These are phyloP conservation scores for Glycine tomentella DNA, from an alignment of 306 rosid species.

Conservation along the genomic window DNA sequence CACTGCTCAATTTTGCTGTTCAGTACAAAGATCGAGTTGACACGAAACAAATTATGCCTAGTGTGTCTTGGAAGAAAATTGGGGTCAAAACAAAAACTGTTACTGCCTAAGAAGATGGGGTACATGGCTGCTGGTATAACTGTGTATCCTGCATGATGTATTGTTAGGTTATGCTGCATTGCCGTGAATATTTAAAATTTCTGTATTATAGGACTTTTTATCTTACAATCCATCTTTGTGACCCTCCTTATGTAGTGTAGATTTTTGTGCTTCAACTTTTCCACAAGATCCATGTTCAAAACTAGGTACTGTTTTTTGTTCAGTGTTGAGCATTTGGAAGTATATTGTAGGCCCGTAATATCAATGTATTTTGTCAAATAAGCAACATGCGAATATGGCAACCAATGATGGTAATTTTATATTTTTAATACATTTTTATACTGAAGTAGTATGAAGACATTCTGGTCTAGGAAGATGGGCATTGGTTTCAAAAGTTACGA, in stretches of 20 bases:
- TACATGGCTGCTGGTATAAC: neutral
- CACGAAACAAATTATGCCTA: slow-evolving; percentile 92
- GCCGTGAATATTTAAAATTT: slow-evolving; percentile 12
- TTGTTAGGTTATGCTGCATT: slow-evolving; percentile 41
- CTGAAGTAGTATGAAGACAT: no score
- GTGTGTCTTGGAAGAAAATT: slow-evolving; percentile 85
- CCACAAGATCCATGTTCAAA: slow-evolving; percentile 4
- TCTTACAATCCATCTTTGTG: slow-evolving; percentile 30
- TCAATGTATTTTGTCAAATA: neutral
- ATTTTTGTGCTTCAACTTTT: slow-evolving; percentile 37
- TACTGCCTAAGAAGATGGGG: slow-evolving; percentile 48
- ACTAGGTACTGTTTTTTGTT: neutral
- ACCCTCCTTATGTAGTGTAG: slow-evolving; percentile 37
- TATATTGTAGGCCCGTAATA: neutral
- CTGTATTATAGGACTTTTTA: slow-evolving; percentile 15
- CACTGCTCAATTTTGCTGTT: slow-evolving; percentile 83
- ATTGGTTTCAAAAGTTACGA: no score
- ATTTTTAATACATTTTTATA: no score
- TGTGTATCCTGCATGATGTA: slow-evolving; percentile 12
- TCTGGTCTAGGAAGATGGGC: no score
- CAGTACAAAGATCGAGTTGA: slow-evolving; percentile 84
- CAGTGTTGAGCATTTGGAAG: neutral
- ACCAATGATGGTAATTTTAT: no score
- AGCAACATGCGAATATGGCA: neutral
- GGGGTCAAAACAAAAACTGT: slow-evolving; percentile 82